Evolutionary conservation across 805 yeast genomes (phyloP).

Genomic region (Priceomyces haplophilus): DNA sequence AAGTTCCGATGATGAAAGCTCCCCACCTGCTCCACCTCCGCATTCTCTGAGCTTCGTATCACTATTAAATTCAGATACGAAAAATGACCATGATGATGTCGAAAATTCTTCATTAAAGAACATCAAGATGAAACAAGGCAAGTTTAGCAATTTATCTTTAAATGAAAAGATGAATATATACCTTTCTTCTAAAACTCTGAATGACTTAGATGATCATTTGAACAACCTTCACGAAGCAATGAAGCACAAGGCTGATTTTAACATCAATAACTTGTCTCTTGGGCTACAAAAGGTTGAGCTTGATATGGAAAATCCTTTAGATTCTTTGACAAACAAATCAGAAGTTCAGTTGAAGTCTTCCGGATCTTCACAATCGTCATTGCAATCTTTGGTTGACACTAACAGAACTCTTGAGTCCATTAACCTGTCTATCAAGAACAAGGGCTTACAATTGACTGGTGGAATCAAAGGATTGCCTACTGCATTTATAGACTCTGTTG

Average conservation of each 20-base stretch:
- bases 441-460: slow-evolving; percentile 36
- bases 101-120: slow-evolving; percentile 14
- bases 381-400: slow-evolving; percentile 30
- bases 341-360: slow-evolving; percentile 25
- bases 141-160: slow-evolving; percentile 32
- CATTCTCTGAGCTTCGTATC: slow-evolving; percentile 13
- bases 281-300: slow-evolving; percentile 21
- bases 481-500: slow-evolving; percentile 31
- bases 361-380: slow-evolving; percentile 42
- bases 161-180: slow-evolving; percentile 47
- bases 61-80: slow-evolving; percentile 7
- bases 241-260: slow-evolving; percentile 25
- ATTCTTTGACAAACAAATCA: slow-evolving; percentile 25
- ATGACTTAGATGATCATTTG: slow-evolving; percentile 33
- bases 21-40: slow-evolving; percentile 32
- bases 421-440: slow-evolving; percentile 15
- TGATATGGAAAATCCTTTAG: slow-evolving; percentile 30
- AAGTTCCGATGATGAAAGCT: slow-evolving; percentile 6
- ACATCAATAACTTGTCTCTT: slow-evolving; percentile 34
- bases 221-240: slow-evolving; percentile 24
- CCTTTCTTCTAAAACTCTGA: slow-evolving; percentile 20
- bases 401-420: slow-evolving; percentile 26
- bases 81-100: slow-evolving; percentile 11
- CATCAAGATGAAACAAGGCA: slow-evolving; percentile 21
- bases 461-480: slow-evolving; percentile 44